Evolutionary conservation across 2,329 filamentous ascomycete genomes (phyloP), one percentile per base, ranked within the genome.

Genomic region (Aspergillus melleus): DNA sequence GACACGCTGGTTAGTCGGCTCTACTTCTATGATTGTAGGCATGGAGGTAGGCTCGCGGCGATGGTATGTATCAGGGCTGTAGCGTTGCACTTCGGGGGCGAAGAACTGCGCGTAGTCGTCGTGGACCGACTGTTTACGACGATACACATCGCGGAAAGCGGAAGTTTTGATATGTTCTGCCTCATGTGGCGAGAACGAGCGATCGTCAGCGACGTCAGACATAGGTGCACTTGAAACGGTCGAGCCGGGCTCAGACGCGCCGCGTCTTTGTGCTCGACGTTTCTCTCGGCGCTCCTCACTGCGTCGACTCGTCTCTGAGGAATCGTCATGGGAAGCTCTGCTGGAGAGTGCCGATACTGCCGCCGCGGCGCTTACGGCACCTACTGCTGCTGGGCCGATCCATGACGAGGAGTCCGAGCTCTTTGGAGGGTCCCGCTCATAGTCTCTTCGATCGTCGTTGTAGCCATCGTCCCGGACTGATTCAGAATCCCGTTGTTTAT

Each of bases 291-390:
- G 70, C 39, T 76, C 73, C 42, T 70, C 71, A 52, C 74, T 73
- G 22, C 75, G 74, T 51, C 69, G 70, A 44, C 66, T 74, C 42
- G 64, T 64, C 65, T 72, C 71, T 32, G 67, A 73, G 6, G 62
- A 59, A 42, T 68, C 68, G 32, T 74, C 72, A 26, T 66, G 64
- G 5, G 74, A 66, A 6, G 58, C 59, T 53, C 66, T 66, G 47
- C 69, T 71, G 47, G 68, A 72, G 12, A 77, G 73, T 54, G 79
- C 75, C 16, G 78, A 76, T 52, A 81, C 76, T 49, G 77, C 79
- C 44, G 80, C 75, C 24, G 76, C 77, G 46, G 80, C 82, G 14
- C 82, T 82, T 20, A 83, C 74, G 10, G 81, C 81, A 24, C 80
- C 83, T 30, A 80, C 80, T 14, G 81, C 76, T n/a, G 81, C 81